Conservation (phyloP, 106 monocot genomes). For the Amphibolis antarctica region DNA sequence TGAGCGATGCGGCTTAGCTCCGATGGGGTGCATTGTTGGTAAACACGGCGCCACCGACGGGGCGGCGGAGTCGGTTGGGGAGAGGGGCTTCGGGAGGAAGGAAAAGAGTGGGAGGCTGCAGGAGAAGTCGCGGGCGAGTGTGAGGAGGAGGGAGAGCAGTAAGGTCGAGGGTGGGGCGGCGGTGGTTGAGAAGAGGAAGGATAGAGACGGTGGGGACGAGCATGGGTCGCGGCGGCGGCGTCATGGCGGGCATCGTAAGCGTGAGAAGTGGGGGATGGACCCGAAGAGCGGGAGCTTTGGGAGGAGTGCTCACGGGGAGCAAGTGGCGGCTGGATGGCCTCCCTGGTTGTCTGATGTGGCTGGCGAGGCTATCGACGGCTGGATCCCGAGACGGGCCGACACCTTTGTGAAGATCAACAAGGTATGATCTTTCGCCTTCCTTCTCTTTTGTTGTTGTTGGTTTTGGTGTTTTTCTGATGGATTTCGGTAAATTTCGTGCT, state of each 20-base stretch:
- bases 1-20: too few relatives aligned
- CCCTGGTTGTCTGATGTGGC: constrained; percentile 11
- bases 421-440: neutral
- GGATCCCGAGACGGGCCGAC: constrained; percentile 17
- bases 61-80: too few relatives aligned
- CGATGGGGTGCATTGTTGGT: constrained; percentile 13
- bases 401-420: constrained; percentile 22
- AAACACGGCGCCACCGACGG: too few relatives aligned
- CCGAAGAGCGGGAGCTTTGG: constrained; percentile 1
- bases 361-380: constrained; percentile 18
- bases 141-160: neutral
- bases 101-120: neutral
- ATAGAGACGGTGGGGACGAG: neutral
- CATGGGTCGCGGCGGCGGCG: neutral
- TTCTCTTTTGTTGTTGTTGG: neutral
- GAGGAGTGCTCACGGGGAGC: constrained; percentile 9
- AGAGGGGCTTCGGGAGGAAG: neutral
- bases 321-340: constrained; percentile 19
- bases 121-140: constrained; percentile 6
- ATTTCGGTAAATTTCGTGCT: neutral
- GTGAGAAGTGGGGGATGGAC: constrained; percentile 2
- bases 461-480: neutral
- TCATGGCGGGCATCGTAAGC: neutral
- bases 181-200: neutral
- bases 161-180: neutral